These are phyloP conservation scores for Rhizoclosmatium globosum DNA, from an alignment of 192 early-diverging fungal genomes.

Conservation along the genomic window DNA sequence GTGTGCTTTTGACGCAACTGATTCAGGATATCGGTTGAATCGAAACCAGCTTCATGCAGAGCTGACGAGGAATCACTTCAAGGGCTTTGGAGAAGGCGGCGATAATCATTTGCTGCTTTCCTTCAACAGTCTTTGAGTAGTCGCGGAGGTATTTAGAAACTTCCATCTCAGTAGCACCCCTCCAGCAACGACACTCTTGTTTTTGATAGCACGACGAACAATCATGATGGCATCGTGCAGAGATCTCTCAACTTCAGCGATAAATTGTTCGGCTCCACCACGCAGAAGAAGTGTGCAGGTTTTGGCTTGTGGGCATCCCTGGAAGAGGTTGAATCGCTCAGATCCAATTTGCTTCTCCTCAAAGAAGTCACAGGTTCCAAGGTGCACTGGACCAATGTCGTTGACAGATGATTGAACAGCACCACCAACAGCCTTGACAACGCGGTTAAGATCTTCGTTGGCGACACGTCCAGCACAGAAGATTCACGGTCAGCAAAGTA, in stretches of 20 bases:
- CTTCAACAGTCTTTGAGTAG: conserved; percentile 91
- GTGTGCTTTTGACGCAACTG: conserved; percentile 94
- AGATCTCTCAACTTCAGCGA: conserved; percentile 96
- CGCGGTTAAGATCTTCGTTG: conserved; percentile 91
- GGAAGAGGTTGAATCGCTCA: conserved; percentile 96
- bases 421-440: conserved; percentile 95
- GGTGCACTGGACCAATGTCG: conserved; percentile 79
- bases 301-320: conserved; percentile 91
- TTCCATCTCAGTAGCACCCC: conserved; percentile 99
- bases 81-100: conserved; percentile 93
- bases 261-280: conserved; percentile 99
- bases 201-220: conserved; percentile 96
- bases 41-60: conserved; percentile 99
- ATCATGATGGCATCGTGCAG: conserved; percentile 99
- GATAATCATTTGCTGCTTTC: conserved; percentile 98
- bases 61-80: conserved; percentile 97
- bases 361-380: conserved; percentile 90
- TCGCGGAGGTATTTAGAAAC: conserved; percentile 93
- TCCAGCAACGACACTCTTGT: conserved; percentile 95
- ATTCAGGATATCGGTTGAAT: conserved; percentile 97
- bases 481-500: conserved; percentile 99
- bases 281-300: conserved; percentile 96
- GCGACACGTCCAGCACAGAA: conserved; percentile 98
- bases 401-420: conserved; percentile 90
- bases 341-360: conserved; percentile 97